phyloP scores from a whole-genome alignment of 257 asterid species.

The Misopates orontium region DNA sequence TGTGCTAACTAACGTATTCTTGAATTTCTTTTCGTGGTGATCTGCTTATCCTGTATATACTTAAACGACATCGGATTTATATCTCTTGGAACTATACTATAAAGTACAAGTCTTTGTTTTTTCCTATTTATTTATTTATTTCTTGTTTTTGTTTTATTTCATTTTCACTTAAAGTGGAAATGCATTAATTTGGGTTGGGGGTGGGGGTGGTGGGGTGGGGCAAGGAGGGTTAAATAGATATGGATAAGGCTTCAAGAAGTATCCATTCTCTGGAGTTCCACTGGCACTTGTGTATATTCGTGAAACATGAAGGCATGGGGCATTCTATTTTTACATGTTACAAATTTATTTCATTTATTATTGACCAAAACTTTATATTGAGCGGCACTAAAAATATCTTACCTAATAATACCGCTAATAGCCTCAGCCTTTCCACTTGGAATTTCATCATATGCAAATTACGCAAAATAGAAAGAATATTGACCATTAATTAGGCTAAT shows the following conservation, averaged over 20 bases:
- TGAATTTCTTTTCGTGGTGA: no score
- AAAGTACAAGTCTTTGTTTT: not conserved
- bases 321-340: not conserved
- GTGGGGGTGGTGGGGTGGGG: not conserved
- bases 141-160: not conserved
- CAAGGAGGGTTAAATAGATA: not conserved
- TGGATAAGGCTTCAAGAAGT: not conserved
- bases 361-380: no score
- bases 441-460: no score
- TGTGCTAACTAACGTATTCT: no score
- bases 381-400: not conserved
- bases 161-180: not conserved
- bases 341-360: no score
- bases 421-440: no score
- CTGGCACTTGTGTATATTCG: not conserved
- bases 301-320: not conserved
- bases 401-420: not conserved
- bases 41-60: no score
- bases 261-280: not conserved
- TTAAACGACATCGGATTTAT: no score
- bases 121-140: not conserved
- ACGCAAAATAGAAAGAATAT: no score
- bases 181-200: not conserved
- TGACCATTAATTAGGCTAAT: no score
- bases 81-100: no score